Evolutionary conservation across 2,329 filamentous ascomycete species (phyloP), one percentile per base, ranked within the genome.

Genomic region (Diaporthe citriasiana): DNA sequence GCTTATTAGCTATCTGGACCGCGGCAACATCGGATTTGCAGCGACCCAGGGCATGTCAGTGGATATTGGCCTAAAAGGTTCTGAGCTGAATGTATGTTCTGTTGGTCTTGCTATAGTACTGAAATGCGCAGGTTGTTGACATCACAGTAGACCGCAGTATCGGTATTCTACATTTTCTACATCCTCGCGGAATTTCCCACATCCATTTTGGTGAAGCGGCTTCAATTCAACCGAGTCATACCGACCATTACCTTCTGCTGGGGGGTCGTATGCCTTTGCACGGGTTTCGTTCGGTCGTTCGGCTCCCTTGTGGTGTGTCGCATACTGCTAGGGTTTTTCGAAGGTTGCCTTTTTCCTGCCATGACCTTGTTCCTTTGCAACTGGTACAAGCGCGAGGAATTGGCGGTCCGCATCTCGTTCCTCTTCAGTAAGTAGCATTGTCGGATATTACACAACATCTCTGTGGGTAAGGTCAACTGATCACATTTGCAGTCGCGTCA

Each of bases 321-420:
- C 15, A 72, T 80, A 25, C 71, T 80, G 6, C 74, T 81, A 10
- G 80, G 80, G 7, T 77, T 81, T 1, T 78, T 78, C 13, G 80
- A 82, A 65, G 80, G 79, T 4, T 80, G 79, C 30, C 76, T 81
- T 42, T 81, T 81, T n/a, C 80, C 80, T 4, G 77, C 78, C 4
- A 76, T 80, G 35, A 77, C 79, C 0, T 77, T 80, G 22, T 78
- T 80, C 27, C 60, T 82, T 0, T 79, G 78, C 15, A 80, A 79
- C 17, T 82, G 80, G 77, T 82, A 81, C 74, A 82, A 80, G 7
- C 77, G 78, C 2, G 79, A 81, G 30, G 80, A 82, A n/a, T 40
- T 82, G 13, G 79, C 77, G 0, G 73, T 79, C 0, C 77, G 80
- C 0, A 75, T 80, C 4, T 77, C 78, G 0, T 78, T 80, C n/a